Base-by-base conservation (phyloP, 2,329 filamentous ascomycete genomes). In the Ophiosphaerella narmari region DNA sequence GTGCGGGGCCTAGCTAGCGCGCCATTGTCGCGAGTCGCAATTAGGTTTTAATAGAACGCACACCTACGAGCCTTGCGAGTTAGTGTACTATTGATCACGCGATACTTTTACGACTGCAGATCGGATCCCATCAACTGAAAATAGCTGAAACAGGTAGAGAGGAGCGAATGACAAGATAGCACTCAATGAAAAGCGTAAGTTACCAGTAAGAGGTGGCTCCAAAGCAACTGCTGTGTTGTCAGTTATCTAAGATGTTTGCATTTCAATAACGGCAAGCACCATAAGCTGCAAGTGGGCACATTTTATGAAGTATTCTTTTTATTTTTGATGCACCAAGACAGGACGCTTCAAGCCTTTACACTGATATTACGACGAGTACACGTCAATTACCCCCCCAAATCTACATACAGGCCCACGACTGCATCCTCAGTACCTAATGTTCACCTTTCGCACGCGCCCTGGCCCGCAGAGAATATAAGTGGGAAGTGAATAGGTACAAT, bases 391-490 rank as follows among this genome's bases (percentile, higher is more conserved):
- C 44, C 43, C 54, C 52, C 57, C 46, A 38, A 60, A 54, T 41
- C 52, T 55, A 57, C 48, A 44, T 54, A 51, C 52, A 55, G 40
- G 53, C 34, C 32, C 50, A 35, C 50, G 38, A 54, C 42, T 59
- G 56, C 63, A 54, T 52, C 63, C 48, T 54, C 42, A 56, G 56
- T 59, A 57, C 26, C 26, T 29, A 7, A 29, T 52, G 53, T 59
- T 47, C 52, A 48, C 43, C 33, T 33, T 21, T 48, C 11, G 31
- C 49, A 39, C 48, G 40, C 39, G 44, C 46, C 55, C 56, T 46
- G 54, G 55, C 66, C 61, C 49, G 58, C 58, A 68, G 62, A 67
- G 63, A 51, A 62, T 58, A 59, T 32, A 59, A 64, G 57, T 51
- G 50, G 50, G 39, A 53, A 59, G 59, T 44, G 55, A 54, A 60